Percentiles rank a stretch among this genome's conserved stretches.
Conservation (phyloP, 331 rosid genomes). For the Malus hybrid region DNA sequence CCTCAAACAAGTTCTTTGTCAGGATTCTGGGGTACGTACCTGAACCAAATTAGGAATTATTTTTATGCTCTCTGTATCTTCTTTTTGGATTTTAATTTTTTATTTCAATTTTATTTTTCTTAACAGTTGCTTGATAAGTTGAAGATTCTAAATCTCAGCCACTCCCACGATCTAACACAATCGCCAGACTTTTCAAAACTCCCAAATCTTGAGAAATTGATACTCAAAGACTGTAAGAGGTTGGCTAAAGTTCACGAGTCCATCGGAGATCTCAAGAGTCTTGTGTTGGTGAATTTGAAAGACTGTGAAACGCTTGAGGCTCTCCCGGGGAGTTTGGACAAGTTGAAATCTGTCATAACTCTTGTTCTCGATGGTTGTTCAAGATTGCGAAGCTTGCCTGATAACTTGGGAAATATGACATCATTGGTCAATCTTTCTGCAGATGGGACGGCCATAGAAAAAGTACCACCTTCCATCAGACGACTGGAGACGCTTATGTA, state of each 20-base stretch:
- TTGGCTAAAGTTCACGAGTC: too few relatives aligned
- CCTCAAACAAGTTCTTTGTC: background rate
- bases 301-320: too few relatives aligned
- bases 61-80: background rate
- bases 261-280: too few relatives aligned
- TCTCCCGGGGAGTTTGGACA: background rate
- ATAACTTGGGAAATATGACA: constrained; percentile 1
- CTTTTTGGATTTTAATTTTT: background rate
- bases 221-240: too few relatives aligned
- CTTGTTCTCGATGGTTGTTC: constrained; percentile 15
- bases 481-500: background rate
- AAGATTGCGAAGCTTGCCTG: background rate
- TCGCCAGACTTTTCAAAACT: constrained; percentile 32
- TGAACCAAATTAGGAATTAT: background rate
- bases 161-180: constrained; percentile 17
- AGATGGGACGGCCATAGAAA: constrained; percentile 1
- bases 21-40: constrained; percentile 7
- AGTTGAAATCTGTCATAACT: background rate
- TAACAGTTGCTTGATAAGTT: constrained; percentile 5
- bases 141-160: constrained; percentile 38
- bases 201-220: background rate
- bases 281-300: too few relatives aligned
- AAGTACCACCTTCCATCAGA: background rate
- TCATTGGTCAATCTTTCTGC: constrained; percentile 5
- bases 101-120: background rate